A percentile compares a stretch with the other conserved stretches of the same genome.
phyloP scores from a whole-genome alignment of 768 basidiomycete genomes.

The Candolleomyces aberdarensis region DNA sequence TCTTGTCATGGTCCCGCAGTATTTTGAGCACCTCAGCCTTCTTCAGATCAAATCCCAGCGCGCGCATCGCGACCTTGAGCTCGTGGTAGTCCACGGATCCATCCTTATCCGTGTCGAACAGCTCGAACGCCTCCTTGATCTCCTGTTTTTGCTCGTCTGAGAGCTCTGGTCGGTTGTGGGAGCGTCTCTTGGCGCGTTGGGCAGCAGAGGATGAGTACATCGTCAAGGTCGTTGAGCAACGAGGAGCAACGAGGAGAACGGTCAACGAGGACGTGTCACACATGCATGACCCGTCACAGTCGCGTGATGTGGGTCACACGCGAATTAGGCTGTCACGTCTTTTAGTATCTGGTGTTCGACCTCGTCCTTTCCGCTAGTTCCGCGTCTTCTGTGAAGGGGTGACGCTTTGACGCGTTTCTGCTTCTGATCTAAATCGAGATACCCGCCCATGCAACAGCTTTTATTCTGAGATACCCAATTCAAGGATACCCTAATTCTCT shows the following conservation, averaged over 20 bases:
- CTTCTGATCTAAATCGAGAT: not conserved
- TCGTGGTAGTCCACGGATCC: slow-evolving; percentile 97
- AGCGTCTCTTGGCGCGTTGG: slow-evolving; percentile 71
- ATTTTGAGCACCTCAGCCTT: slow-evolving; percentile 97
- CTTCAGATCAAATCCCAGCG: slow-evolving; percentile 96
- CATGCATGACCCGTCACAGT: not conserved
- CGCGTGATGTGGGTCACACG: not conserved
- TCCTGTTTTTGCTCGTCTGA: slow-evolving; percentile 91
- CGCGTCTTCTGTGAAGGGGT: not conserved
- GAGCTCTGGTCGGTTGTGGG: slow-evolving; percentile 77
- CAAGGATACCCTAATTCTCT: not conserved
- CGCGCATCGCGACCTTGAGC: slow-evolving; percentile 97
- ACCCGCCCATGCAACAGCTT: too few species aligned
- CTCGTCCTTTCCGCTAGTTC: not conserved
- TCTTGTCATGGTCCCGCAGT: slow-evolving; percentile 86
- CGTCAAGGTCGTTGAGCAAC: slow-evolving; percentile 14
- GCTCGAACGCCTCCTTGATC: slow-evolving; percentile 97
- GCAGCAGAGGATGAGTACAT: slow-evolving; percentile 68
- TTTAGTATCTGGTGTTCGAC: not conserved
- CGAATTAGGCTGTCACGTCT: not conserved
- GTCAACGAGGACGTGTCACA: not conserved
- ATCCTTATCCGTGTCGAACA: slow-evolving; percentile 99
- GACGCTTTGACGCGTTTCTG: not conserved
- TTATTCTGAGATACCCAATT: not conserved
- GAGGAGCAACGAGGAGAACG: not conserved